Conservation (phyloP, 108 stramenopile genomes). For the Parmales sp. region DNA sequence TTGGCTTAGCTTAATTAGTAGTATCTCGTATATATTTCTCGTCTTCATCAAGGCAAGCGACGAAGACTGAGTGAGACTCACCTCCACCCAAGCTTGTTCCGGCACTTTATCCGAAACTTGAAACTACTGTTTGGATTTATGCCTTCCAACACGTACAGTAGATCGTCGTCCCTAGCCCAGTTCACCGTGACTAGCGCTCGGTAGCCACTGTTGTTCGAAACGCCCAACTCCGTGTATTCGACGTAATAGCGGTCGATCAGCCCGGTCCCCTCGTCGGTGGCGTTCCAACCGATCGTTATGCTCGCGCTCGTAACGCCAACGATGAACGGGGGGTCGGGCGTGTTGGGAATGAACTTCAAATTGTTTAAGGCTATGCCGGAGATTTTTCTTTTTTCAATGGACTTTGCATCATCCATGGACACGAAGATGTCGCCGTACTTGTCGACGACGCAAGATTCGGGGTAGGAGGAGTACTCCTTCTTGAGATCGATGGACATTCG, state of each 20-base stretch:
- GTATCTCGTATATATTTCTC: not conserved
- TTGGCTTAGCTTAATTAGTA: not conserved
- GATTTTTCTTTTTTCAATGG: not conserved
- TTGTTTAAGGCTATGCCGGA: not conserved
- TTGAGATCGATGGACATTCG: not conserved
- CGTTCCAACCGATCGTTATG: not conserved
- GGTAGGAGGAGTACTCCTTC: not conserved
- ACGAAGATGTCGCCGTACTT: not conserved
- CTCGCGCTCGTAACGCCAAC: not conserved
- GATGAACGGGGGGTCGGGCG: not conserved
- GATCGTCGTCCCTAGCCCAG: not conserved
- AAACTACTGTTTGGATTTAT: not conserved
- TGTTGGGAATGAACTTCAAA: not conserved
- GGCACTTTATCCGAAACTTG: not conserved
- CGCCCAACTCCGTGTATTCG: not conserved
- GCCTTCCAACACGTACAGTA: not conserved
- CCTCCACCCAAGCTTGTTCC: not conserved
- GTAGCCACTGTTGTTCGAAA: not conserved
- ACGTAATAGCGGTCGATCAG: not conserved
- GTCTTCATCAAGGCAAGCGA: not conserved
- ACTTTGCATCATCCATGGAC: not conserved
- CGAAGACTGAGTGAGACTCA: not conserved
- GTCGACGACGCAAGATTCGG: not conserved
- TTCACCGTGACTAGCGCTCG: not conserved
- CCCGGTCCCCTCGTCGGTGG: conserved; percentile 8